Evolutionary conservation across 176 grass and related monocot genomes (phyloP).

Genomic region (Oryza longistaminata): DNA sequence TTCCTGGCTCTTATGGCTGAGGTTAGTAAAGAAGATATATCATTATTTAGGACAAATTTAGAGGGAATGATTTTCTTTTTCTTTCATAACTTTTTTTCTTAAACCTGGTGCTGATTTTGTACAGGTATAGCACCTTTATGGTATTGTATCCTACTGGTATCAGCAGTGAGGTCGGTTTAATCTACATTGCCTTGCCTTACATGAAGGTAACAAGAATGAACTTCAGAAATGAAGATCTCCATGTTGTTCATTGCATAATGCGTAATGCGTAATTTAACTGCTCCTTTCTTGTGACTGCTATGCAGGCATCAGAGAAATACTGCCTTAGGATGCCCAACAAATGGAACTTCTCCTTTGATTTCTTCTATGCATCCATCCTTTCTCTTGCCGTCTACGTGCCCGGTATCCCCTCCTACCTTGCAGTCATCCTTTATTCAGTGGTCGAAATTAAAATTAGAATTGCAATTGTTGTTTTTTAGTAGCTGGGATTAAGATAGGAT

Average conservation of each 20-base stretch:
- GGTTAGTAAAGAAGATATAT: constrained; percentile 37
- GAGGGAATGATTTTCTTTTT: background rate
- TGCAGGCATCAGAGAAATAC: constrained; percentile 60
- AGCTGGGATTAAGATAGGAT: background rate
- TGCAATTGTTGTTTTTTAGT: background rate
- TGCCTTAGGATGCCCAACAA: constrained; percentile 65
- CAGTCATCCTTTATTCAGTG: background rate
- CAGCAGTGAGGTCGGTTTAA: constrained; percentile 45
- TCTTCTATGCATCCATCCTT: constrained; percentile 37
- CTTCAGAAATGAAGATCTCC: background rate
- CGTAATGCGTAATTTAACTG: background rate
- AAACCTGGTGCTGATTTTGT: background rate
- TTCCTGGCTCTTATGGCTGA: constrained; percentile 90
- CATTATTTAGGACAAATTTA: background rate
- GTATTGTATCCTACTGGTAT: constrained; percentile 59
- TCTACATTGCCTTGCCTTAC: constrained; percentile 44
- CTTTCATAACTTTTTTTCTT: background rate
- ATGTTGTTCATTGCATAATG: background rate
- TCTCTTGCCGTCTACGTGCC: constrained; percentile 52
- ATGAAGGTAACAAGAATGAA: constrained; percentile 38
- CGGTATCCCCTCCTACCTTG: background rate
- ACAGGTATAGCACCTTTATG: constrained; percentile 54
- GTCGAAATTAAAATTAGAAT: background rate
- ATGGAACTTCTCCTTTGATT: constrained; percentile 71
- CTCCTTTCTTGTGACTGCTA: background rate